Evolutionary conservation across 2,329 filamentous ascomycete species (phyloP).

Genomic region (Colletotrichum gigasporum): DNA sequence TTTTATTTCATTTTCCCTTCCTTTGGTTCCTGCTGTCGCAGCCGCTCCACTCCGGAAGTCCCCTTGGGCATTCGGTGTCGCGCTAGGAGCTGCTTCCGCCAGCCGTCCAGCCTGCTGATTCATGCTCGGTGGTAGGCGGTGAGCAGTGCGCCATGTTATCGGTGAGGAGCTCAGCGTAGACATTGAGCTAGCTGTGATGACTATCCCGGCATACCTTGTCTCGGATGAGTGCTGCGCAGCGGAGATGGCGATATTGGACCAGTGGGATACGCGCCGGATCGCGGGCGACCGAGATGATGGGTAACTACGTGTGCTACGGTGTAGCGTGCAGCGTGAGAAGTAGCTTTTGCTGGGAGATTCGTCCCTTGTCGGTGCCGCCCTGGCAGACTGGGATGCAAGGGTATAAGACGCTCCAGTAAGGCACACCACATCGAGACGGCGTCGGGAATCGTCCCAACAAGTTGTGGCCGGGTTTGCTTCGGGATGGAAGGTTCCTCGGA

Average conservation of each 20-base stretch:
- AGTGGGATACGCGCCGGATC: slow-evolving; percentile 6
- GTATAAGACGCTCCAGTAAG: slow-evolving; percentile 7
- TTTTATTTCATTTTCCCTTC: neutral
- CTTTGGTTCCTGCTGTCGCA: neutral
- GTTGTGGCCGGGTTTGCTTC: slow-evolving; percentile 18
- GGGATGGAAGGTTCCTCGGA: slow-evolving; percentile 10
- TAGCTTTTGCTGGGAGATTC: slow-evolving; percentile 4
- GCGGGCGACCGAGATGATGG: slow-evolving; percentile 10
- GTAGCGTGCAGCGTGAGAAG: neutral
- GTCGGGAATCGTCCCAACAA: slow-evolving; percentile 29
- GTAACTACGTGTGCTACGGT: neutral
- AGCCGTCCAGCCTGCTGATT: slow-evolving; percentile 1
- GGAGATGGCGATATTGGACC: slow-evolving; percentile 12
- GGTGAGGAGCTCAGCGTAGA: slow-evolving; percentile 8
- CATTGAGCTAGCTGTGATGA: neutral
- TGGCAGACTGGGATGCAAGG: slow-evolving; percentile 26
- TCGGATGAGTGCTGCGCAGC: neutral
- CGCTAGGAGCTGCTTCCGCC: slow-evolving; percentile 6
- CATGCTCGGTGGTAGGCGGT: slow-evolving; percentile 18
- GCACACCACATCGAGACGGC: slow-evolving; percentile 4
- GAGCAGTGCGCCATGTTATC: slow-evolving; percentile 9
- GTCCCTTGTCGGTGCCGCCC: slow-evolving; percentile 12
- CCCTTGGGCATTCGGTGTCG: neutral
- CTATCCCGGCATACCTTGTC: slow-evolving; percentile 9
- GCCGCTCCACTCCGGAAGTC: slow-evolving; percentile 12